Conservation (phyloP, 768 basidiomycete species). For the Neoboletus magnificus region DNA sequence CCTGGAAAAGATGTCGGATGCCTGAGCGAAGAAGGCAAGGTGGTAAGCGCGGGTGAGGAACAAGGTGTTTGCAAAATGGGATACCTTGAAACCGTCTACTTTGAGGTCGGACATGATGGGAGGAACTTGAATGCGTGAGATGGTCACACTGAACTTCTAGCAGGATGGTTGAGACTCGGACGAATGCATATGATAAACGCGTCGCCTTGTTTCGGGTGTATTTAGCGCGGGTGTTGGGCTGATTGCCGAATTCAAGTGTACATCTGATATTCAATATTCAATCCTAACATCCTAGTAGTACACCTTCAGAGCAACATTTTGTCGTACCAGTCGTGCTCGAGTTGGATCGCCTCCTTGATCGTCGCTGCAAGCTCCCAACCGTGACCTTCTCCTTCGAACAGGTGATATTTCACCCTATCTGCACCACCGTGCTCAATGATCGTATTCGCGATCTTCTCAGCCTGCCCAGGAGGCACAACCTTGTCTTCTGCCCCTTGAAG, state of each 20-base stretch:
- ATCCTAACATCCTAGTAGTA: background rate
- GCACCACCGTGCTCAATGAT: slow-evolving; percentile 18
- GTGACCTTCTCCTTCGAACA: slow-evolving; percentile 47
- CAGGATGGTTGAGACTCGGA: too few species aligned
- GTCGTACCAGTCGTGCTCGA: slow-evolving; percentile 38
- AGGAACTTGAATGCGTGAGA: too few species aligned
- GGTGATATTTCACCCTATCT: slow-evolving; percentile 33
- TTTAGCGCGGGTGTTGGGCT: too few species aligned
- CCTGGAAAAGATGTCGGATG: slow-evolving; percentile 60
- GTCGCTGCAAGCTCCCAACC: slow-evolving; percentile 37
- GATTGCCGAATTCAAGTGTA: too few species aligned
- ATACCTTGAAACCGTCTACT: slow-evolving; percentile 70
- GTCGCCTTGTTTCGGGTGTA: background rate
- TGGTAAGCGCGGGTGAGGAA: background rate
- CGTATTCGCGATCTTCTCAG: slow-evolving; percentile 35
- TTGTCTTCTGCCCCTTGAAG: slow-evolving; percentile 64
- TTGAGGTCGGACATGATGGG: slow-evolving; percentile 67
- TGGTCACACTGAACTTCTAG: background rate
- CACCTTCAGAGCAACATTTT: slow-evolving; percentile 4
- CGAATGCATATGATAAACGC: slow-evolving; percentile 8
- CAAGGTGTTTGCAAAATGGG: background rate
- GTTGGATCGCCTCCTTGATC: slow-evolving; percentile 34
- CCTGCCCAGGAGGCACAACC: slow-evolving; percentile 68
- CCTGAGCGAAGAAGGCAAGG: slow-evolving; percentile 34
- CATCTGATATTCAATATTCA: too few species aligned